Evolutionary conservation across 768 basidiomycete genomes (phyloP), one percentile per base, ranked within the genome.

Genomic region (Serendipita sp.): DNA sequence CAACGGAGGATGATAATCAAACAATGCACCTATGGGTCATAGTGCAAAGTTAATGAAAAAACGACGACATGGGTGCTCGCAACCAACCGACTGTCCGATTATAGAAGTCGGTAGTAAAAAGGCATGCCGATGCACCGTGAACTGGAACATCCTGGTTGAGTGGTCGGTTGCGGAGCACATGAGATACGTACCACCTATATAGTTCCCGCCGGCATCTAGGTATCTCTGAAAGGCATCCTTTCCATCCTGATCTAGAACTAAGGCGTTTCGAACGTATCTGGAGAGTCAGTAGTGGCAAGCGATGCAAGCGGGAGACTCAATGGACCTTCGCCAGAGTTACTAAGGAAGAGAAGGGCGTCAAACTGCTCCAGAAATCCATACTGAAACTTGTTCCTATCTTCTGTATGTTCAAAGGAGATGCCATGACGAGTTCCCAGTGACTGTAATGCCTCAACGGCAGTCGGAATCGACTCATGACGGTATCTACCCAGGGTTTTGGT

Each of bases 391-490:
- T 68, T 67, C 66, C 73, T 73, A 66, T 88, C 85, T 70, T 89
- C 88, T 2, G 86, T 84, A 64, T 82, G 77, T 56, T 83, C 81
- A 65, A 89, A 86, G 23, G 74, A 58, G 60, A 83, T 76, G 66
- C 81, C 75, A 65, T 84, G 79, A 0, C 73, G 69, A 18, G 74
- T 65, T 2, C 78, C 78, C 30, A 75, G 77, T 0, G 75, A 71
- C 65, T 79, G 78, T 44, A 89, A 73, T 0, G 80, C 80, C 46
- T 79, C 73, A 35, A 86, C 80, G 2, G 87, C 86, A 1, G 82
- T 81, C 0, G 87, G 87, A 64, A 89, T 89, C 2, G 84, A 85
- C 66, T 88, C 87, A 69, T 90, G 88, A 65, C 86, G 76, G 72
- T 80, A 90, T 3, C 78, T 60, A n/a, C 8, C 56, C 1, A 10